Evolutionary conservation across 2,329 filamentous ascomycete species (phyloP).

Genomic region (Stachybotrys chlorohalonatus): DNA sequence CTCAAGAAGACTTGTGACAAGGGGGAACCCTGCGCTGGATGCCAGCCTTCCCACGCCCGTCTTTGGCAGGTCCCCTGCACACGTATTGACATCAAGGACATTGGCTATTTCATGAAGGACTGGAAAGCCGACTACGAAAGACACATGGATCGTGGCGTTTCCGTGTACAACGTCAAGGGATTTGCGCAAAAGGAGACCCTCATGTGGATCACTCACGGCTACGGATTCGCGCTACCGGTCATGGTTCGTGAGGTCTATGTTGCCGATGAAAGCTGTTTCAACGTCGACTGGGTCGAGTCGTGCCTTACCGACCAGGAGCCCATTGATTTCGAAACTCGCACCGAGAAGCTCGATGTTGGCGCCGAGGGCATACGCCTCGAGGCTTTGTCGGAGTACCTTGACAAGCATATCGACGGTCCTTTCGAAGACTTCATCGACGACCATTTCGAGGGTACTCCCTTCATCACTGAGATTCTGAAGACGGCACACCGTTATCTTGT

Average conservation of each 20-base stretch:
- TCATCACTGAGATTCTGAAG: slow-evolving; percentile 93
- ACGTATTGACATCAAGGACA: slow-evolving; percentile 97
- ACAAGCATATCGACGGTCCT: slow-evolving; percentile 85
- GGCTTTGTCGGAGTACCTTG: slow-evolving; percentile 82
- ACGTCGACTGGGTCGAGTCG: slow-evolving; percentile 87
- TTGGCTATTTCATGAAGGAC: slow-evolving; percentile 98
- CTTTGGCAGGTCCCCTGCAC: slow-evolving; percentile 98
- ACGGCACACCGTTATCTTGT: slow-evolving; percentile 89
- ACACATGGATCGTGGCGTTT: slow-evolving; percentile 78
- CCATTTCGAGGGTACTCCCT: slow-evolving; percentile 91
- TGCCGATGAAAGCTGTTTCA: slow-evolving; percentile 84
- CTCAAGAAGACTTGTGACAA: slow-evolving; percentile 99
- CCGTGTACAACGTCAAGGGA: slow-evolving; percentile 91
- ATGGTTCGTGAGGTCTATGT: slow-evolving; percentile 92
- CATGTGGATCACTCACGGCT: slow-evolving; percentile 94
- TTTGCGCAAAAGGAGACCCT: slow-evolving; percentile 56
- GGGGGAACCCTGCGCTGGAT: slow-evolving; percentile 90
- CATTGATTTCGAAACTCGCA: slow-evolving; percentile 75
- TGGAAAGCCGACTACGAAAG: slow-evolving; percentile 97
- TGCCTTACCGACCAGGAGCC: slow-evolving; percentile 59
- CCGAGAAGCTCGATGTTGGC: slow-evolving; percentile 80
- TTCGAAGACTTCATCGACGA: slow-evolving; percentile 94
- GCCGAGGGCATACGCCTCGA: slow-evolving; percentile 77
- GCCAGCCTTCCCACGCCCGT: slow-evolving; percentile 88
- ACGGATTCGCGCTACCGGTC: slow-evolving; percentile 86